Evolutionary conservation across 176 grass and related monocot genomes (phyloP).

Genomic region (Aegilops sharonensis): DNA sequence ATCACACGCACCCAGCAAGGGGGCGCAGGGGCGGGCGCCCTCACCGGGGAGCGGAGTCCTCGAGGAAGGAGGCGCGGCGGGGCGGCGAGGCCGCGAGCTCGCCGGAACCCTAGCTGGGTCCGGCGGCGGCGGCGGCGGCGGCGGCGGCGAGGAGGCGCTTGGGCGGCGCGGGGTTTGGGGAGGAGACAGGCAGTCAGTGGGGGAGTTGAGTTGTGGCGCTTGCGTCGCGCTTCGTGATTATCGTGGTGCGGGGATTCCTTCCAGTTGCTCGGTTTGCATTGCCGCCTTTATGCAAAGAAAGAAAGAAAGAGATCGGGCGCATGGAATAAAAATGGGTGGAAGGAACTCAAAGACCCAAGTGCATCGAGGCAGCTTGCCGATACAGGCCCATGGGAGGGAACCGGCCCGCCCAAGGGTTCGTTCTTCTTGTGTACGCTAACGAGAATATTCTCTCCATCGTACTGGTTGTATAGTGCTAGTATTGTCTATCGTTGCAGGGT

Average conservation of each 20-base stretch:
- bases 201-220: background rate
- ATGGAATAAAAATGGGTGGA: conserved; percentile 25
- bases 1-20: background rate
- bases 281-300: background rate
- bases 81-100: conserved; percentile 18
- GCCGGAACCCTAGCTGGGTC: conserved; percentile 26
- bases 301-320: background rate
- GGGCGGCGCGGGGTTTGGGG: background rate
- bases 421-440: background rate
- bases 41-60: conserved; percentile 9
- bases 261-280: conserved; percentile 21
- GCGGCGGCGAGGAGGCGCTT: background rate
- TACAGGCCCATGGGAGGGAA: background rate
- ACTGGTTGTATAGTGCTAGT: background rate
- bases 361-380: background rate
- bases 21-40: background rate
- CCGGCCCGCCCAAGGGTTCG: background rate
- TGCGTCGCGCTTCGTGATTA: background rate
- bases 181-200: background rate
- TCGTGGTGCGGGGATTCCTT: conserved; percentile 26
- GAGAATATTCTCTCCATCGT: background rate
- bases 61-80: background rate
- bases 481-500: background rate
- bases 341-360: conserved; percentile 2
- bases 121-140: conserved; percentile 12